Base-by-base conservation (phyloP, 2,329 filamentous ascomycete species). In the Dichotomopilus funicola region DNA sequence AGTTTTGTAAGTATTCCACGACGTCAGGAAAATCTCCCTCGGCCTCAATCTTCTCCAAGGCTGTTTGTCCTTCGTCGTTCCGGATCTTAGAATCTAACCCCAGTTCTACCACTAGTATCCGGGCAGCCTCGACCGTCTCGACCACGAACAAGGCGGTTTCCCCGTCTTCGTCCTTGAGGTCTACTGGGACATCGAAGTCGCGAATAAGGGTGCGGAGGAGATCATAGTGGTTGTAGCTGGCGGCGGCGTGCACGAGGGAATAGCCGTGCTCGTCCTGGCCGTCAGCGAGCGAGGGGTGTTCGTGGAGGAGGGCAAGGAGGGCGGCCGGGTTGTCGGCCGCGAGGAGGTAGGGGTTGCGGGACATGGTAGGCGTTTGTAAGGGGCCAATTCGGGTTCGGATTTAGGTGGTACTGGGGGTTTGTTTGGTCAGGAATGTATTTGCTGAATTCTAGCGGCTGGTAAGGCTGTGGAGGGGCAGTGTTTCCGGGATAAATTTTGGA, bases 91-190 rank as follows among this genome's bases (percentile, higher is more conserved):
- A 70, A 63, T 95, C 84, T 36, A 88, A 82, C 5, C 85, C 82
- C 3, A 97, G 76, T 70, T 96, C 90, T 66, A 95, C 89, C 3
- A 97, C 81, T 6, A 99, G 76, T 51, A 86, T 81, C 64, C 82
- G 82, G 19, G 92, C 92, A 44, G 90, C 86, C 4, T 88, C 85
- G 49, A 87, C 76, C 0, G 83, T 89, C 72, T 99, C 94, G 34
- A 86, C 84, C n/a, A 91, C 89, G 67, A 96, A 99, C 4, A 99
- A 77, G n/a, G 92, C 88, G 1, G 92, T 96, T 73, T 99, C 94
- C 55, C 85, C 82, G 69, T 99, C 94, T 70, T 96, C 89, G 68
- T 99, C 94, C 62, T 81, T 82, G 51, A 96, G 75, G 68, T 96
- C 86, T 48, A 91, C 81, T 58, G 91, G 77, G 31, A 92, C 91